Base-by-base conservation (phyloP, 495 filamentous ascomycete species). In the Cenococcum geophilum region DNA sequence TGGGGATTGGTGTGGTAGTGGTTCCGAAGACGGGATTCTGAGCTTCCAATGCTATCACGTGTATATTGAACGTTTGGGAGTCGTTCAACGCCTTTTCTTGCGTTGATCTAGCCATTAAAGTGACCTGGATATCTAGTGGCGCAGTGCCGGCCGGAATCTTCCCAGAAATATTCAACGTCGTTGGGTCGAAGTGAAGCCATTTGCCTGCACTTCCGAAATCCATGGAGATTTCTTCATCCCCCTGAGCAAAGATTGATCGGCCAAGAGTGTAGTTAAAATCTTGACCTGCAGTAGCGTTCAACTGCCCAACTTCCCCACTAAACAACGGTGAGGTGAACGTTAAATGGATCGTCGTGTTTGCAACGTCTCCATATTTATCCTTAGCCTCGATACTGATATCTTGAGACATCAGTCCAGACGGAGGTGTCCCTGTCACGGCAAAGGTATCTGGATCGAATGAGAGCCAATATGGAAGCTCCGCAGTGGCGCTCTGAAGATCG, bases 101-200 rank as follows among this genome's bases (percentile, higher is more conserved):
- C 1, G 18, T 14, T 8, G 59, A 57, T 4, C 14, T 63, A 18
- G 65, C 71, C 12, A 59, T 67, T 27, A 74, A 27, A 9, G 56
- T 64, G 4, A 50, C 69, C 21, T 62, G 22, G 18, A 73, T 55
- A 37, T 54, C 45, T 18, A 55, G 22, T 4, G 79, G 71, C 10
- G 72, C 62, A 8, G 76, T 52, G 34, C 77, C 73, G 0, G 62
- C 62, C 1, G 91, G 89, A 22, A 87, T 82, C 12, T 79, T 75
- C 5, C 91, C 89, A 21, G 74, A 80, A 5, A 95, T 74, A 1
- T 77, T 78, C 60, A 79, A 71, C 42, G 79, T 82, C 10, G 67
- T 70, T 11, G 79, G 53, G 64, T 88, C 81, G 62, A 89, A 89
- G 1, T 74, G 76, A 10, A 93, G 75, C 91, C 90, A 96, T 14